Conservation (phyloP, 352 stramenopile species). For the Globisporangium echinulatum region DNA sequence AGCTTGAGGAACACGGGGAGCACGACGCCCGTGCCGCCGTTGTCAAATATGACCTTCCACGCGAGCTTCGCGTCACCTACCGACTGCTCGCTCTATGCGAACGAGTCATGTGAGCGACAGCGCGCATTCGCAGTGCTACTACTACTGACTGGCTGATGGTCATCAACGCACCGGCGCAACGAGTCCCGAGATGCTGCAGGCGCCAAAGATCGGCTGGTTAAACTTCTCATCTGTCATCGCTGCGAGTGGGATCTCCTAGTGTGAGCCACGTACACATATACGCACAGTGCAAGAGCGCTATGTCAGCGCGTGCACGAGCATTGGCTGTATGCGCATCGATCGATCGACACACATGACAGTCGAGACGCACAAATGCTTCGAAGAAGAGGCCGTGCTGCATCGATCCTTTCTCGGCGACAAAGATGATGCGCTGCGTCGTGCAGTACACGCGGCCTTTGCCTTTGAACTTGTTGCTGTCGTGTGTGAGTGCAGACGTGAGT, state of each 20-base stretch:
- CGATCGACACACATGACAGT: neutral
- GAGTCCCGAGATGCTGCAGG: slow-evolving; percentile 80
- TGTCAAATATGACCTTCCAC: slow-evolving; percentile 84
- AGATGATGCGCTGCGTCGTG: slow-evolving; percentile 82
- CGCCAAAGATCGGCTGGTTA: slow-evolving; percentile 87
- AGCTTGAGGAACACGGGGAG: slow-evolving; percentile 77
- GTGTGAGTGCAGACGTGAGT: slow-evolving; percentile 3
- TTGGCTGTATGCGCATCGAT: neutral
- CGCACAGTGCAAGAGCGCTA: neutral
- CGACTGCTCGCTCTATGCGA: slow-evolving; percentile 2
- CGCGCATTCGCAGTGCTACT: no score
- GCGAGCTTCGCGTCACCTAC: slow-evolving; percentile 22
- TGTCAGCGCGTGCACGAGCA: no score
- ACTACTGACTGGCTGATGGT: neutral
- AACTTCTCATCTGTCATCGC: slow-evolving; percentile 87
- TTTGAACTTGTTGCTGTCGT: slow-evolving; percentile 41
- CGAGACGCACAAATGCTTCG: slow-evolving; percentile 52
- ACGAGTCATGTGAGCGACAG: no score
- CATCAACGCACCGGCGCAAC: slow-evolving; percentile 35
- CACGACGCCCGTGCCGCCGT: slow-evolving; percentile 76
- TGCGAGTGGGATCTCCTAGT: slow-evolving; percentile 64
- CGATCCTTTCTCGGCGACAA: slow-evolving; percentile 65
- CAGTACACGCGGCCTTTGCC: slow-evolving; percentile 79
- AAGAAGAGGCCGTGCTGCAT: slow-evolving; percentile 66
- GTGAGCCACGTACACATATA: neutral